Evolutionary conservation across 352 stramenopile genomes (phyloP).

Genomic region (Pythium dissotocum): DNA sequence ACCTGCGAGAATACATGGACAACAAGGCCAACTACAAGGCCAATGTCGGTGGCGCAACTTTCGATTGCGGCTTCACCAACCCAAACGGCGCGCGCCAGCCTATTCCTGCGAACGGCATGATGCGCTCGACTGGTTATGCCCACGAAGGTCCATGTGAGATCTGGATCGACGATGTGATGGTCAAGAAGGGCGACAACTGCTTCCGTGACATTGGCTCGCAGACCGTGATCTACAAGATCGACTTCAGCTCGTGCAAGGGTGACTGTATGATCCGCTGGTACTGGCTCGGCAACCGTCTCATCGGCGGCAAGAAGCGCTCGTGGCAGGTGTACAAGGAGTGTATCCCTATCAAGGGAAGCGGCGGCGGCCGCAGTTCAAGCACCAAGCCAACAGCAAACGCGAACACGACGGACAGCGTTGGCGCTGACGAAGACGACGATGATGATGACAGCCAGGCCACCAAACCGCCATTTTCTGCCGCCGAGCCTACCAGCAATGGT

Average conservation of each 20-base stretch:
- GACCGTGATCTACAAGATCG: slow-evolving; percentile 29
- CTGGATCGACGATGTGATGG: slow-evolving; percentile 26
- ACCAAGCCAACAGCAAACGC: too few relatives aligned
- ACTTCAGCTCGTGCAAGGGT: slow-evolving; percentile 26
- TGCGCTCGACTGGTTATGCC: slow-evolving; percentile 36
- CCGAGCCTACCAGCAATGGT: too few relatives aligned
- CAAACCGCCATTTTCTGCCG: too few relatives aligned
- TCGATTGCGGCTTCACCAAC: slow-evolving; percentile 28
- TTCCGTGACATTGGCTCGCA: slow-evolving; percentile 26
- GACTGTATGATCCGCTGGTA: slow-evolving; percentile 31
- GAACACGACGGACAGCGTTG: too few relatives aligned
- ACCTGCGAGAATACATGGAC: slow-evolving; percentile 45
- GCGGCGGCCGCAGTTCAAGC: too few relatives aligned
- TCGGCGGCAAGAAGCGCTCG: slow-evolving; percentile 38
- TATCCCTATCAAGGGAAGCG: slow-evolving; percentile 22
- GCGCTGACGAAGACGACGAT: too few relatives aligned
- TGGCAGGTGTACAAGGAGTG: slow-evolving; percentile 67
- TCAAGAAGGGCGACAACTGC: slow-evolving; percentile 31
- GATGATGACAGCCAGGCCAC: too few relatives aligned
- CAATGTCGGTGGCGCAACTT: not conserved
- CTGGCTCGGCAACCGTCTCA: slow-evolving; percentile 31
- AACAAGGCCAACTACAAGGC: slow-evolving; percentile 37
- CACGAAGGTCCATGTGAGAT: slow-evolving; percentile 28
- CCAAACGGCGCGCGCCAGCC: slow-evolving; percentile 23
- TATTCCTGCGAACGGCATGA: slow-evolving; percentile 23